phyloP scores from a whole-genome alignment of 805 yeast genomes.

The Candida germanica region DNA sequence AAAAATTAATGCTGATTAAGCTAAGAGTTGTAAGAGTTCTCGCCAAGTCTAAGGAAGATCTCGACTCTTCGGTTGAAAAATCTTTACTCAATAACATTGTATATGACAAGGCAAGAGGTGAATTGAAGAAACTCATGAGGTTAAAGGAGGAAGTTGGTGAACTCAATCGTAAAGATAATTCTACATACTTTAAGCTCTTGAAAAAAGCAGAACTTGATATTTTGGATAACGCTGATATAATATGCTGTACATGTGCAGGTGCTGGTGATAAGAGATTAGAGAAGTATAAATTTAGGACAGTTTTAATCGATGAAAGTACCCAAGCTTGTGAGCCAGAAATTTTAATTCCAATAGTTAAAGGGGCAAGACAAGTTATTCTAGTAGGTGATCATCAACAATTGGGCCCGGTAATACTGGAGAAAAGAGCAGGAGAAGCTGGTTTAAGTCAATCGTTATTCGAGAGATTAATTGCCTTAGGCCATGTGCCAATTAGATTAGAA shows the following conservation, averaged over 20 bases:
- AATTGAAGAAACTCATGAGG: conserved; percentile 54
- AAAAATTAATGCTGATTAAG: conserved; percentile 66
- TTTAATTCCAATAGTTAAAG: conserved; percentile 82
- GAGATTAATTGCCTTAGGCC: conserved; percentile 76
- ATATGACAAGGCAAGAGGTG: conserved; percentile 46
- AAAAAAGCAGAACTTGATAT: conserved; percentile 43
- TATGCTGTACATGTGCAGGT: conserved; percentile 90
- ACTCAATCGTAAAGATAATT: conserved; percentile 53
- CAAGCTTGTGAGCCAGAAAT: conserved; percentile 94
- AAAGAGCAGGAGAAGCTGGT: conserved; percentile 83
- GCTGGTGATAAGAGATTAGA: conserved; percentile 75
- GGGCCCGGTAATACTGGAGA: conserved; percentile 85
- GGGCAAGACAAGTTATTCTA: conserved; percentile 82
- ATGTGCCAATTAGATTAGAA: conserved; percentile 78
- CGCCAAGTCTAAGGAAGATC: conserved; percentile 78
- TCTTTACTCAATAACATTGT: conserved; percentile 58
- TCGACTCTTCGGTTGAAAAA: conserved; percentile 59
- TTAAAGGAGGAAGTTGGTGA: conserved; percentile 69
- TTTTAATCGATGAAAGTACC: conserved; percentile 87
- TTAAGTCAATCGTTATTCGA: conserved; percentile 84
- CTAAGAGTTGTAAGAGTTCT: conserved; percentile 73
- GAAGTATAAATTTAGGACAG: conserved; percentile 62
- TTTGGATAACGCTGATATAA: conserved; percentile 63
- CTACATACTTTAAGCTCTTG: conserved; percentile 14
- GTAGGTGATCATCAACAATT: conserved; percentile 97